A percentile compares a stretch with the other conserved stretches of the same genome.
These are phyloP conservation scores for Fusarium sororula DNA, from an alignment of 2,329 filamentous ascomycete genomes.

Conservation along the genomic window DNA sequence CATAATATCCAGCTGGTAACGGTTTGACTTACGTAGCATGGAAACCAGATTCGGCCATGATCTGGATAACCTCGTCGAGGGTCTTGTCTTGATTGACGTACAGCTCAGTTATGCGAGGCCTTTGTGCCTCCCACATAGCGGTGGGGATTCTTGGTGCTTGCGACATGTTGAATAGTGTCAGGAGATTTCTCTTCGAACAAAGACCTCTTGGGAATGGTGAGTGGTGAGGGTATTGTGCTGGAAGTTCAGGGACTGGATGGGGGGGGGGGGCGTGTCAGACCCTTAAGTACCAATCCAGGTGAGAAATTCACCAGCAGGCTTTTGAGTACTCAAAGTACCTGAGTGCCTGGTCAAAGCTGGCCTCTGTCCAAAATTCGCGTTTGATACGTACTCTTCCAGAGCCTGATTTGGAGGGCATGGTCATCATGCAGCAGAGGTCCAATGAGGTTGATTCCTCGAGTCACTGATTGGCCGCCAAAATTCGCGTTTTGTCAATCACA, in stretches of 20 bases:
- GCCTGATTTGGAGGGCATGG: neutral
- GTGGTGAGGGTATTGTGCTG: accelerated
- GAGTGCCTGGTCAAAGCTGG: too few species aligned
- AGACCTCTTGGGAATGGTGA: accelerated
- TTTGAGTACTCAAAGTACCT: neutral
- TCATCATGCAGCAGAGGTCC: neutral
- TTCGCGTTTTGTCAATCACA: neutral
- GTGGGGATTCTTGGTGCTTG: neutral
- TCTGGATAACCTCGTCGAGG: neutral
- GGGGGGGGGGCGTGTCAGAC: accelerated
- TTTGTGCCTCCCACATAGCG: neutral
- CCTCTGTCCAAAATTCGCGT: neutral
- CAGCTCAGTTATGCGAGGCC: neutral
- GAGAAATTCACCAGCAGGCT: neutral
- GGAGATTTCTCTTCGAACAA: accelerated
- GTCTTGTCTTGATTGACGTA: slow-evolving; percentile 8
- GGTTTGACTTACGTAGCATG: neutral
- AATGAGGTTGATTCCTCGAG: accelerated
- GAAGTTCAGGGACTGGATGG: neutral
- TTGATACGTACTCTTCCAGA: neutral
- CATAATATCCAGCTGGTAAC: accelerated
- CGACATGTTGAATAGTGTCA: neutral
- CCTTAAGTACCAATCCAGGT: neutral
- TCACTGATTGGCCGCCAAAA: neutral
- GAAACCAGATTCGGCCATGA: neutral